Base-by-base conservation (phyloP, 2,329 filamentous ascomycete species). In the Huntiella moniliformis region DNA sequence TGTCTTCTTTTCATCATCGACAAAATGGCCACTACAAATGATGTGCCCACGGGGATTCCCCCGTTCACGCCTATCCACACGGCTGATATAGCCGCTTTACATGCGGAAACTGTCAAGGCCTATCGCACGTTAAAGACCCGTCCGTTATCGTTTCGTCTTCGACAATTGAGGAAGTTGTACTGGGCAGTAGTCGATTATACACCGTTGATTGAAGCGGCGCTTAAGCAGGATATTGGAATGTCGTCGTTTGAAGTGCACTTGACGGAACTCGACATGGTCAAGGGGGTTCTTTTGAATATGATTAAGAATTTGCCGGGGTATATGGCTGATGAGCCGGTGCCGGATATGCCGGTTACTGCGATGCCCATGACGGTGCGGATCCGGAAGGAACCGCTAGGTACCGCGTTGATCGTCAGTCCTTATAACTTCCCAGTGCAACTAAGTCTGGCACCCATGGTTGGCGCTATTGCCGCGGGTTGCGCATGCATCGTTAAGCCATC, bases 371-470 rank as follows among this genome's bases (percentile, higher is more conserved):
- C 68, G 47, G 81, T 86, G 34, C 79, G 72, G 57, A 78, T 92
- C 58, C 71, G 78, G 53, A 92, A 93, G 64, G 88, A 96, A 57
- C 91, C 91, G 1, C 62, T 95, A 48, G 91, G 91, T 33, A 67
- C 77, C 36, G 76, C 84, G 8, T 67, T 96, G 54, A 75, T 95
- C 56, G 92, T 96, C 57, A 85, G 86, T 48, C 77, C 91, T 38
- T 96, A 84, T 73, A 98, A 98, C 67, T 94, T 87, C 61, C 91
- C 91, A 44, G 67, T 94, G 59, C 79, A 87, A 62, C 70, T 96
- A 38, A 76, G 77, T 34, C 59, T 96, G 36, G 72, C 74, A 1
- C 86, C 88, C 2, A 62, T 93, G 50, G 73, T 94, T 51, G 91
- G 88, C 48, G 91, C 88, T 56, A 94, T 98, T 55, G 77, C 83